Conservation (phyloP, 192 early-diverging fungal genomes). For the Gonapodya prolifera region DNA sequence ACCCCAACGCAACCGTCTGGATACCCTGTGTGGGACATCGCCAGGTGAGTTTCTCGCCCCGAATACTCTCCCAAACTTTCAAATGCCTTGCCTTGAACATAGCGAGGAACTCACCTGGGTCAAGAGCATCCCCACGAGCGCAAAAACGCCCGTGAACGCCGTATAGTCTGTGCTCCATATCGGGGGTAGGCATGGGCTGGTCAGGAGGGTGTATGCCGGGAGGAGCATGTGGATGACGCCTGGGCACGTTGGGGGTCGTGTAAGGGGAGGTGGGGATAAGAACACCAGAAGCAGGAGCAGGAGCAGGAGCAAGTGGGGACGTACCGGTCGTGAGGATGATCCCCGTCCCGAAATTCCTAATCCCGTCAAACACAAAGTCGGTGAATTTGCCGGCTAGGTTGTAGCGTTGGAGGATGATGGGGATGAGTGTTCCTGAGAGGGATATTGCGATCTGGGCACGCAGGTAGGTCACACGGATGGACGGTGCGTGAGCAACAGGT, state of each 20-base stretch:
- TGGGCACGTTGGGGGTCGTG: neutral
- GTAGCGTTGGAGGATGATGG: neutral
- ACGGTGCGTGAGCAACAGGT: too few species aligned
- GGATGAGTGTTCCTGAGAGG: neutral
- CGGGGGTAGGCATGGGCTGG: conserved; percentile 36
- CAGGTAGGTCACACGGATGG: too few species aligned
- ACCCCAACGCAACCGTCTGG: too few species aligned
- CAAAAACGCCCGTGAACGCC: conserved; percentile 20
- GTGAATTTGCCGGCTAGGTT: conserved; percentile 17
- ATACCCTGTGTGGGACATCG: too few species aligned
- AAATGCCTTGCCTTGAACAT: too few species aligned
- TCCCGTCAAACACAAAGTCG: conserved; percentile 19
- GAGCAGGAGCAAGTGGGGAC: too few species aligned
- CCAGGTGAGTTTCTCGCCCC: too few species aligned
- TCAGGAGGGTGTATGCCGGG: conserved; percentile 37
- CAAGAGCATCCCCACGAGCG: neutral
- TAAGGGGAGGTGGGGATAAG: too few species aligned
- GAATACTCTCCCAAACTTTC: too few species aligned
- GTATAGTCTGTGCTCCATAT: conserved; percentile 32
- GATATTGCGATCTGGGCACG: neutral
- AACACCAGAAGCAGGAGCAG: too few species aligned
- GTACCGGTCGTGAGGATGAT: conserved; percentile 51
- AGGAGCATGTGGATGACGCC: conserved; percentile 68
- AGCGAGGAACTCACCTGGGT: conserved; percentile 10
- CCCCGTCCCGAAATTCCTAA: conserved; percentile 50